Evolutionary conservation across 441 rosid species (phyloP), one percentile per base, ranked within the genome.

Genomic region (Populus hybrid): DNA sequence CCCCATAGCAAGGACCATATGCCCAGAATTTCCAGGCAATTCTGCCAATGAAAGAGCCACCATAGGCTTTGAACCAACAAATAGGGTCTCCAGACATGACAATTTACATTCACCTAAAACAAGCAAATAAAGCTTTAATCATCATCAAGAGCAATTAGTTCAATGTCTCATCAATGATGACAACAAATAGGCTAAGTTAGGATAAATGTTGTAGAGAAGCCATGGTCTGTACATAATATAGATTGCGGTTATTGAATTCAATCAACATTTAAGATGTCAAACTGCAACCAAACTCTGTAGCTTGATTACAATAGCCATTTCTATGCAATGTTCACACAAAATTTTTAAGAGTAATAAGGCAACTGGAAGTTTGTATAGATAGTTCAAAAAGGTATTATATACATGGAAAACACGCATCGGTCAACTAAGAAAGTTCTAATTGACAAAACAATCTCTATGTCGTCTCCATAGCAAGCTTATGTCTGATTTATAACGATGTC

Each of bases 51-150:
- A 86, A 74, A 93, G 90, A 69, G 98, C 84, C 67, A 93, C 97
- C 89, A 92, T 89, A 76, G 97, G 87, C 87, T 93, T 95, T 26
- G 95, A 85, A 82, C 95, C 98, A 77, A 85, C 90, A 77, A 74
- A 77, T 73, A 91, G 74, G 57, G 94, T 85, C 40, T 90, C 97
- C 83, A 90, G 72, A 73, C 89, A 87, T 64, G 88, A 81, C 67
- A 92, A 80, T 71, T 85, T 86, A 71, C 97, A 92, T 66, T 88
- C 93, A 71, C 90, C 99, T 95, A 86, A 53, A 74, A 78, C 71
- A 79, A 65, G 78, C 10, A 76, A 10, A 67, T 16, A 28, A 18
- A 46, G 57, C 57, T 71, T 64, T 24, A 80, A 30, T 35, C 23
- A 74, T 42, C 38, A 67, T 59, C 46, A 81, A 18, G 67, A 61